These are phyloP conservation scores for Fusarium austroafricanum DNA, from an alignment of 2,329 filamentous ascomycete species.

Conservation along the genomic window DNA sequence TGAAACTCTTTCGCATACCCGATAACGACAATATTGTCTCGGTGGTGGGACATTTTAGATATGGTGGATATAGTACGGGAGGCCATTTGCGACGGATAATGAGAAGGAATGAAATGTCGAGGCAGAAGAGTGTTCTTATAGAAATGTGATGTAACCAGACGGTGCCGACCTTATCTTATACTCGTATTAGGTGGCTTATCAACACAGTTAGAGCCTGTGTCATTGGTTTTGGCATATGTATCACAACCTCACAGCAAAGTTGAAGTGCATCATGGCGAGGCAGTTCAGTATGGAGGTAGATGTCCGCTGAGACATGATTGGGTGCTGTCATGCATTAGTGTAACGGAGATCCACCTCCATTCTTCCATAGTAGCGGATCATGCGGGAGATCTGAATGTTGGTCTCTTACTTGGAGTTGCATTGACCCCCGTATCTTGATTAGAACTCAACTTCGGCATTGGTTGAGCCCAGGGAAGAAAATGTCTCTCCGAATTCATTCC, in stretches of 20 bases:
- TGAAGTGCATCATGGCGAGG: background rate
- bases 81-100: no score
- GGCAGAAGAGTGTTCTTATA: background rate
- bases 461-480: background rate
- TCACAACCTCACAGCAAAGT: background rate
- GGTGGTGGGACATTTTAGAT: background rate
- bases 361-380: background rate
- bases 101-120: no score
- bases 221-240: background rate
- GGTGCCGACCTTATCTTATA: background rate
- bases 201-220: no score
- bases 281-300: background rate
- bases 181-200: background rate
- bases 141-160: background rate
- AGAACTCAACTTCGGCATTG: background rate
- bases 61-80: no score
- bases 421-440: background rate
- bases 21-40: background rate
- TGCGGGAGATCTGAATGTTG: background rate
- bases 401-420: background rate
- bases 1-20: background rate
- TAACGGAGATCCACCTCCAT: slow-evolving; percentile 3
- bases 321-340: background rate
- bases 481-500: background rate
- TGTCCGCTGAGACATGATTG: background rate